These are phyloP conservation scores for Hyphopichia homilentoma DNA, from an alignment of 805 yeast species.

Conservation along the genomic window DNA sequence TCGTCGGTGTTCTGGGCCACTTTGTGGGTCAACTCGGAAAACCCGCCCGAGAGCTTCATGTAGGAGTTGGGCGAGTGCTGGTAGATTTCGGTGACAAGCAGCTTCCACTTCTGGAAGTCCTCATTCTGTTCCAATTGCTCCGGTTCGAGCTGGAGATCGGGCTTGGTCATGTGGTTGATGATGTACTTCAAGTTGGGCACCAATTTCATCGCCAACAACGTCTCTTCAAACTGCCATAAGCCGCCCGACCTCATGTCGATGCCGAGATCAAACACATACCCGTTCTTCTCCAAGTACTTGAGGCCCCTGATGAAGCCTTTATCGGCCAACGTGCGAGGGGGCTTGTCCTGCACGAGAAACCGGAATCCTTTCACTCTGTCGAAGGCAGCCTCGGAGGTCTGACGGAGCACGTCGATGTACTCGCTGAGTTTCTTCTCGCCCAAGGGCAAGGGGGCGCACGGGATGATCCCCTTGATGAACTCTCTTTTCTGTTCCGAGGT, in stretches of 20 bases:
- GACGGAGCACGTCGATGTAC: conserved; percentile 11
- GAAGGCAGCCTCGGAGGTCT: conserved; percentile 5
- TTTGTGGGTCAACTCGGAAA: conserved; percentile 30
- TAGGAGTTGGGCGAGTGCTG: conserved; percentile 17
- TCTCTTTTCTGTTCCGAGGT: conserved; percentile 5
- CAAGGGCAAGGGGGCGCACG: conserved; percentile 43
- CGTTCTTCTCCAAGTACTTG: conserved; percentile 27
- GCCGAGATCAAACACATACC: conserved; percentile 39
- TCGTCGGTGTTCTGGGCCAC: conserved; percentile 6
- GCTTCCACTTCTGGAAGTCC: conserved; percentile 13
- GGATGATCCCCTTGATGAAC: conserved; percentile 27
- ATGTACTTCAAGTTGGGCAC: conserved; percentile 28
- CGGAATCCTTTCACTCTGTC: conserved; percentile 36
- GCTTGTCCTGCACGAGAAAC: conserved; percentile 42
- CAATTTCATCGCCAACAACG: conserved; percentile 18
- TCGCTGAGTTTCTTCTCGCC: conserved; percentile 20
- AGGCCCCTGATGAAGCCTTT: conserved; percentile 25
- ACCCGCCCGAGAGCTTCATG: conserved; percentile 41
- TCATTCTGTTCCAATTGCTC: conserved; percentile 1
- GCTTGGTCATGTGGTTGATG: conserved; percentile 43
- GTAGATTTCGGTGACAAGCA: conserved; percentile 14
- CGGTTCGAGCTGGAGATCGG: conserved; percentile 18
- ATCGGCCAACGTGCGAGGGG: conserved; percentile 27
- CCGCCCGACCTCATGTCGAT: conserved; percentile 37
- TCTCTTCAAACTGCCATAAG: conserved; percentile 38